Evolutionary conservation across 306 rosid species (phyloP), one percentile per base, ranked within the genome.

Genomic region (Lathyrus aphaca): DNA sequence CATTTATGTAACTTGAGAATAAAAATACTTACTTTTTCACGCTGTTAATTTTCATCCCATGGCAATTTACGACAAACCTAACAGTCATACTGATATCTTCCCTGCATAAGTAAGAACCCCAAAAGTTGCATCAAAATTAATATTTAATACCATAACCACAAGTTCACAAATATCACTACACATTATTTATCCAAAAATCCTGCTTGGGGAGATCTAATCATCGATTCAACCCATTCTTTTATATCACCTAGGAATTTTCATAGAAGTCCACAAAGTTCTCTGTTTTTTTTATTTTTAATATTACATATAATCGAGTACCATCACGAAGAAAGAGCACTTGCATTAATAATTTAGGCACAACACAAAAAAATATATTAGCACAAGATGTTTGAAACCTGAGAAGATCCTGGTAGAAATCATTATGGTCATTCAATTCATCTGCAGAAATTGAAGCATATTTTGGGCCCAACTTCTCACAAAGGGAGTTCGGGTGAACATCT

Each of bases 51-150:
- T 85, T 89, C 83, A 91, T 61, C 27, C 97, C 94, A 77, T 74
- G 85, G 91, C 87, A 87, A 77, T 84, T 91, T 53, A 91, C 94
- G 71, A 91, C 97, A 72, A 91, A 91, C 84, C 96, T 87, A 14
- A 91, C 90, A 64, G 94, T 86, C 96, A 91, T 91, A 71, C 66
- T 78, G 74, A 94, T 82, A 75, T 94, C 95, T 69, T 87, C 95
- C 84, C 99, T 94, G 92, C 71, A 77, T 60, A 42, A 37, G 61
- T 32, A 81, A 48, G 71, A 68, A 29, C 13, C 55, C 71, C 16
- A 80, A 51, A 46, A 79, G 42, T 27, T 11, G 19, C 64, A 14
- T 62, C 56, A 86, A 83, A 74, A 57, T 70, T 59, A 58, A 76
- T 66, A 63, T 15, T 54, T 42, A 53, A 74, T 40, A 57, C 61